These are phyloP conservation scores for Thermomucor indicae-seudaticae DNA, from an alignment of 371 early-diverging fungal species.

Conservation along the genomic window DNA sequence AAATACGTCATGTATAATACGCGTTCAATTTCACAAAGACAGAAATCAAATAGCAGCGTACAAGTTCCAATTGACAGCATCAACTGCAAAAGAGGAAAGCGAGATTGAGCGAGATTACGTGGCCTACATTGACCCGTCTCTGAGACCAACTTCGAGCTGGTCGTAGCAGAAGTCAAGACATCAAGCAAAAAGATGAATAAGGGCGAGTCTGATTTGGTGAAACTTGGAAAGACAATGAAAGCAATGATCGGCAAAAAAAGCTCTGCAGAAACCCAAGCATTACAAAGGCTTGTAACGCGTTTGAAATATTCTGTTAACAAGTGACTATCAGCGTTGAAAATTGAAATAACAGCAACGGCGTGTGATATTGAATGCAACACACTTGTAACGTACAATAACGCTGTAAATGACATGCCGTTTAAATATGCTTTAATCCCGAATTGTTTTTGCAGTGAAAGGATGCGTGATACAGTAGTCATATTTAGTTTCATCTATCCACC, in stretches of 20 bases:
- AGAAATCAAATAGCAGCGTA: not conserved
- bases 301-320: too few species aligned
- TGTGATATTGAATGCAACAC: too few species aligned
- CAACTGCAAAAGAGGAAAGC: not conserved
- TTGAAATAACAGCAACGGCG: too few species aligned
- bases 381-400: too few species aligned
- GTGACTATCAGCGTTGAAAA: too few species aligned
- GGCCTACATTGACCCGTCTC: not conserved
- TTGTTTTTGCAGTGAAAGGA: too few species aligned
- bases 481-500: too few species aligned
- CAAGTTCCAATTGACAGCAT: not conserved
- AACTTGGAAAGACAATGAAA: not conserved
- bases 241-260: not conserved
- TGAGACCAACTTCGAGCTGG: not conserved
- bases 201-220: not conserved
- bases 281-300: not conserved
- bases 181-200: not conserved
- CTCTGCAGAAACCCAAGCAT: not conserved
- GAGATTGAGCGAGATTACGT: not conserved
- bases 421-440: too few species aligned
- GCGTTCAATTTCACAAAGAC: not conserved
- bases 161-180: not conserved
- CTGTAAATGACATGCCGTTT: too few species aligned
- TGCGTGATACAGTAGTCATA: too few species aligned
- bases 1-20: slow-evolving; percentile 2